Conservation (phyloP, 805 yeast species). For the Candida chauliodis region DNA sequence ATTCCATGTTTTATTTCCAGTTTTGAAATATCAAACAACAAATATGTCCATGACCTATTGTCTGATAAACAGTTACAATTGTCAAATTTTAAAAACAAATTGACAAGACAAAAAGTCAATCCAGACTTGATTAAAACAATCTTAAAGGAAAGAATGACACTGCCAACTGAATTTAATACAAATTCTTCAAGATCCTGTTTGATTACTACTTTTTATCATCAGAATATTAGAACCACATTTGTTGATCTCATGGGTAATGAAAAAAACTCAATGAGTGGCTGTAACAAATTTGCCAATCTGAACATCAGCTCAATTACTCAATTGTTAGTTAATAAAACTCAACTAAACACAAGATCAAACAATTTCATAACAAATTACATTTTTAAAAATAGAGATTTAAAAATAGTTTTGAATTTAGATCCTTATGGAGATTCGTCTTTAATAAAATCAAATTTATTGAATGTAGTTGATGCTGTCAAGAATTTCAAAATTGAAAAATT, state of each 20-base stretch:
- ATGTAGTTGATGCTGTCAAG: constrained; percentile 21
- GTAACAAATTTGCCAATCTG: constrained; percentile 24
- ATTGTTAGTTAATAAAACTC: constrained; percentile 12
- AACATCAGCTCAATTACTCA: constrained; percentile 28
- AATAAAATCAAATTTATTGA: constrained; percentile 24
- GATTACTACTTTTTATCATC: constrained; percentile 20
- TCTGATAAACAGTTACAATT: constrained; percentile 8
- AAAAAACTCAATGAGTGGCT: constrained; percentile 11
- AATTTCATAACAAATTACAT: constrained; percentile 26
- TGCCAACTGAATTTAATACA: constrained; percentile 16
- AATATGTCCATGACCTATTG: constrained; percentile 23
- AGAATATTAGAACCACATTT: constrained; percentile 17
- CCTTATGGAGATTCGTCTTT: constrained; percentile 21
- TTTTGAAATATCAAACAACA: constrained; percentile 26
- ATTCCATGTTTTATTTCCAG: constrained; percentile 18
- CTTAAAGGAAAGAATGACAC: constrained; percentile 18
- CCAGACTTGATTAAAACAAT: constrained; percentile 12
- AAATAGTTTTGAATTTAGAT: constrained; percentile 26
- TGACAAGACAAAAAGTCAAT: constrained; percentile 12
- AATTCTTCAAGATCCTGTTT: constrained; percentile 25
- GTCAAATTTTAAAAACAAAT: constrained; percentile 12
- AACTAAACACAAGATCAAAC: constrained; percentile 18
- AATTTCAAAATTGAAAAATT: constrained; percentile 14
- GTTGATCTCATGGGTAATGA: constrained; percentile 32
- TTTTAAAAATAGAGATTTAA: constrained; percentile 18